Conservation (phyloP, 2,329 filamentous ascomycete genomes). For the Xylaria sp. region DNA sequence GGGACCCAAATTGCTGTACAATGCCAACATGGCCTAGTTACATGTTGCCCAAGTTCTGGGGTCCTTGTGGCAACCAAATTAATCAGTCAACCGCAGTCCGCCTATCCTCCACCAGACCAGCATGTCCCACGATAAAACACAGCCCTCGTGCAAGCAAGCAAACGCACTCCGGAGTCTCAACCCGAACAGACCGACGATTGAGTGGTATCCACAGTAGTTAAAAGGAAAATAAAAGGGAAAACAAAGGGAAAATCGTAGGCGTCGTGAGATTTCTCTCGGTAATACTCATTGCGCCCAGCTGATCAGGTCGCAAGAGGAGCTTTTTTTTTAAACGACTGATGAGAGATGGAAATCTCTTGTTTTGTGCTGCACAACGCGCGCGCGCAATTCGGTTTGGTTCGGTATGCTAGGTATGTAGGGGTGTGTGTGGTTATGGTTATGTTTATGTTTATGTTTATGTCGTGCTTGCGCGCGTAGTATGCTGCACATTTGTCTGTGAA, state of each 20-base stretch:
- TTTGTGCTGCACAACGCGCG: neutral
- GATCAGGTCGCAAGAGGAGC: neutral
- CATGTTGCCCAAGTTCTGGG: conserved; percentile 4
- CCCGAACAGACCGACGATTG: neutral
- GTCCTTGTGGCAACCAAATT: conserved; percentile 1
- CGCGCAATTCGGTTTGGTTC: neutral
- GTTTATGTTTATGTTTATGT: conserved; percentile 22
- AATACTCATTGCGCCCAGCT: conserved; percentile 10
- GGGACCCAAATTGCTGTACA: conserved; percentile 8
- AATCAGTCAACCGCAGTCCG: conserved; percentile 1
- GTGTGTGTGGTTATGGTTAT: no score
- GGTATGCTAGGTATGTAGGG: neutral
- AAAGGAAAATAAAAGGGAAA: neutral
- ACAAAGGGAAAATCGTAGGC: conserved; percentile 14
- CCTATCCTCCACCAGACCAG: neutral
- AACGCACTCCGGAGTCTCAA: neutral
- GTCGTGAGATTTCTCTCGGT: conserved; percentile 14
- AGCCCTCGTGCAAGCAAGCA: neutral
- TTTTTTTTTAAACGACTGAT: conserved; percentile 18
- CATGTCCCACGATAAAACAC: no score
- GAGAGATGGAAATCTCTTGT: conserved; percentile 10
- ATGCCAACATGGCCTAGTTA: conserved; percentile 1
- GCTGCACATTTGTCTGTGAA: conserved; percentile 19
- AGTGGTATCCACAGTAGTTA: neutral
- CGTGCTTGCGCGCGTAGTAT: conserved; percentile 32